Evolutionary conservation across 768 basidiomycete genomes (phyloP).

Genomic region (Tremella mesenterica): DNA sequence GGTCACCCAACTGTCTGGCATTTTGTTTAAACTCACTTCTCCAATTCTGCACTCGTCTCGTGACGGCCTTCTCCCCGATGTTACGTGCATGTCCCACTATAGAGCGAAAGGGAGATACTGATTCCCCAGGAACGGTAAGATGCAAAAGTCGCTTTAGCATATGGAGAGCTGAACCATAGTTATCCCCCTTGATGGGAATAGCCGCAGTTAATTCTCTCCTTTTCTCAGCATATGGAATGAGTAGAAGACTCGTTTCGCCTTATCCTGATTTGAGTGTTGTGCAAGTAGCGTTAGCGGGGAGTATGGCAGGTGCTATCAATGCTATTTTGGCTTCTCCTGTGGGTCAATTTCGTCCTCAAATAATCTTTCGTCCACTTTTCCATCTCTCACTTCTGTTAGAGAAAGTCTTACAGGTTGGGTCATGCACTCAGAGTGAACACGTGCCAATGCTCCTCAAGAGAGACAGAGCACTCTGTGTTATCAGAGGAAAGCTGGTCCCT

Average conservation of each 20-base stretch:
- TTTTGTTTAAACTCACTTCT: no score
- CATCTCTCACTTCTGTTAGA: not conserved
- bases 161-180: constrained; percentile 44
- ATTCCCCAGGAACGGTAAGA: no score
- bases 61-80: no score
- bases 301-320: constrained; percentile 86
- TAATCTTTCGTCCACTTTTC: not conserved
- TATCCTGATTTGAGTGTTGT: constrained; percentile 72
- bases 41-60: no score
- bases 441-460: no score
- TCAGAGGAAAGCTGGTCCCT: no score
- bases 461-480: no score
- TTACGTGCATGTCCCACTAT: no score
- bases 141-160: no score
- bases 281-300: constrained; percentile 74
- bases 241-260: constrained; percentile 74
- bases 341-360: constrained; percentile 27
- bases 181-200: constrained; percentile 80
- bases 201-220: constrained; percentile 93
- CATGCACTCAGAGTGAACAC: no score
- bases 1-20: not conserved
- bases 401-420: no score
- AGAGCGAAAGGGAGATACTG: no score
- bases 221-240: constrained; percentile 80
- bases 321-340: constrained; percentile 83